These are phyloP conservation scores for Aspergillus tanneri DNA, from an alignment of 2,329 filamentous ascomycete genomes.

Conservation along the genomic window DNA sequence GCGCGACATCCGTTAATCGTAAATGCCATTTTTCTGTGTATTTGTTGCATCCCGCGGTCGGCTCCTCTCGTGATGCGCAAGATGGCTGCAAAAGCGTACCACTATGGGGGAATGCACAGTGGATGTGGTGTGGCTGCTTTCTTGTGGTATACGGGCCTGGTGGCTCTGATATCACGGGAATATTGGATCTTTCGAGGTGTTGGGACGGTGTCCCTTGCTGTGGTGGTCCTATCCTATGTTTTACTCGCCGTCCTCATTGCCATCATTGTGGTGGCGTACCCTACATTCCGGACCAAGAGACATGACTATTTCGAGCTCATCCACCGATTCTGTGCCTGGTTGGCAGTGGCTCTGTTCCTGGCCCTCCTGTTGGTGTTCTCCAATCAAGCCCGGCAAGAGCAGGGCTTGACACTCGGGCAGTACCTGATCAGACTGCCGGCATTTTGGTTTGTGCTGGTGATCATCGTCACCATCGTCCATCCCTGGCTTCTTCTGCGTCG, in stretches of 20 bases:
- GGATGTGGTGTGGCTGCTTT: slow-evolving; percentile 51
- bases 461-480: slow-evolving; percentile 65
- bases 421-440: slow-evolving; percentile 50
- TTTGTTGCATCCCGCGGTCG: slow-evolving; percentile 45
- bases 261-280: slow-evolving; percentile 65
- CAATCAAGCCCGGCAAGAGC: slow-evolving; percentile 42
- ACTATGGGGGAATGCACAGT: slow-evolving; percentile 55
- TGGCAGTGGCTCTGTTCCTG: slow-evolving; percentile 65
- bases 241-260: slow-evolving; percentile 57
- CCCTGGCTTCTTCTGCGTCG: slow-evolving; percentile 73
- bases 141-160: slow-evolving; percentile 48
- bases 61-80: slow-evolving; percentile 49
- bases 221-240: slow-evolving; percentile 57
- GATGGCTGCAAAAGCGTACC: slow-evolving; percentile 52
- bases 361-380: slow-evolving; percentile 58
- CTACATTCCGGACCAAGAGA: slow-evolving; percentile 59
- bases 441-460: slow-evolving; percentile 68
- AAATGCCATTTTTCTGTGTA: slow-evolving; percentile 50
- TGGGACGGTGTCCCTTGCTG: slow-evolving; percentile 32
- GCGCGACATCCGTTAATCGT: slow-evolving; percentile 55
- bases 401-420: slow-evolving; percentile 35
- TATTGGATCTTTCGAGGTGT: slow-evolving; percentile 28
- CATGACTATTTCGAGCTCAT: slow-evolving; percentile 70
- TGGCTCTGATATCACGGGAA: slow-evolving; percentile 35
- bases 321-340: slow-evolving; percentile 73